Evolutionary conservation across 768 basidiomycete genomes (phyloP).

Genomic region (Russula brevipes): DNA sequence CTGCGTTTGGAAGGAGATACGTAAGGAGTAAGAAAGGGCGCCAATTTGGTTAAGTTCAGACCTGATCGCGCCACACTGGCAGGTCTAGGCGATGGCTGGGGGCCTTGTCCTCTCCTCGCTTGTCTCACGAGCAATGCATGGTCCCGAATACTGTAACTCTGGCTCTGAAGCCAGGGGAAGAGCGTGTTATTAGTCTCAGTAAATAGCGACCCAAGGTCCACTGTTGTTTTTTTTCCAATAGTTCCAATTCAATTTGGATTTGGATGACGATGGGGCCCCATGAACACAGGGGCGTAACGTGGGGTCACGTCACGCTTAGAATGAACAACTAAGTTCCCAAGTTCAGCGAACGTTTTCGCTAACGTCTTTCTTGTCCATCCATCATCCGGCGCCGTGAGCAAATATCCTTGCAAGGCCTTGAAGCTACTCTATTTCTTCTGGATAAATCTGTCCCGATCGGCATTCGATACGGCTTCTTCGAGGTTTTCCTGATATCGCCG

Average conservation of each 20-base stretch:
- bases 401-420: conserved; percentile 7
- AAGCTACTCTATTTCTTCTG: background rate
- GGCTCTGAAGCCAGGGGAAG: background rate
- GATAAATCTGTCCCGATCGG: conserved; percentile 16
- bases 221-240: background rate
- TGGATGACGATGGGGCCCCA: background rate
- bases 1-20: conserved; percentile 15
- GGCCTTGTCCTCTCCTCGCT: background rate
- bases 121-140: background rate
- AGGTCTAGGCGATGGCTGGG: background rate
- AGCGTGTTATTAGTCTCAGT: background rate
- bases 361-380: conserved; percentile 18
- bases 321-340: conserved; percentile 28
- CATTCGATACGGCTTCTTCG: conserved; percentile 8
- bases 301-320: conserved; percentile 27
- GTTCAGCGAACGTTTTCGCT: conserved; percentile 25
- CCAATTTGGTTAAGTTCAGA: conserved; percentile 2
- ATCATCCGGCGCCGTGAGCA: conserved; percentile 18
- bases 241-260: no score
- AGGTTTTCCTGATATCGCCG: conserved; percentile 11
- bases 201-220: background rate
- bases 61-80: background rate
- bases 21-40: conserved; percentile 16
- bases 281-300: conserved; percentile 22
- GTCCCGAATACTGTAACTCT: background rate